phyloP scores from a whole-genome alignment of 2,329 filamentous ascomycete genomes.

The Fonsecaea erecta region DNA sequence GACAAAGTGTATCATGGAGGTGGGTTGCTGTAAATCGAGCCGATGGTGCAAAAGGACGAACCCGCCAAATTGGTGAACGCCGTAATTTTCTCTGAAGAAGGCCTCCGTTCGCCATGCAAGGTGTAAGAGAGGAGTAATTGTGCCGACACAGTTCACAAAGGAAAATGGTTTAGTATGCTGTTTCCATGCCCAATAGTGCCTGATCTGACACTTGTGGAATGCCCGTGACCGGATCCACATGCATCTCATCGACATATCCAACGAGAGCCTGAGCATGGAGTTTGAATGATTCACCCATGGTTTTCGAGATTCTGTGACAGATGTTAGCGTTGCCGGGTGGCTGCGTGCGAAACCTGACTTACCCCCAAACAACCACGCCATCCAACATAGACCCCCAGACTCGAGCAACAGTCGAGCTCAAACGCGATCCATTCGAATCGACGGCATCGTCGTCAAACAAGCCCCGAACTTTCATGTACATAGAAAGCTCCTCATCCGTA shows the following conservation, averaged over 20 bases:
- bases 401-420: conserved; percentile 93
- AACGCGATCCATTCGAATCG: conserved; percentile 76
- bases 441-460: conserved; percentile 85
- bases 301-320: conserved; percentile 60
- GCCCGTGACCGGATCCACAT: conserved; percentile 46
- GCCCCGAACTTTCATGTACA: conserved; percentile 69
- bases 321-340: conserved; percentile 44
- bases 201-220: conserved; percentile 36
- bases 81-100: conserved; percentile 8
- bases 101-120: conserved; percentile 28
- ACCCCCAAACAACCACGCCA: conserved; percentile 99
- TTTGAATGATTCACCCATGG: conserved; percentile 98
- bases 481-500: conserved; percentile 78
- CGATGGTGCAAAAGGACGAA: conserved; percentile 6
- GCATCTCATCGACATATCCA: conserved; percentile 84
- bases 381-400: conserved; percentile 98
- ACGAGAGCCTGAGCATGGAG: conserved; percentile 92
- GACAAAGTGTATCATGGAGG: not conserved
- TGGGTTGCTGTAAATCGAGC: conserved; percentile 2
- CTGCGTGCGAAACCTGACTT: conserved; percentile 55
- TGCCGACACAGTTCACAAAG: conserved; percentile 12
- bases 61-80: conserved; percentile 20
- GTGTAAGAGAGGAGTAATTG: conserved; percentile 22
- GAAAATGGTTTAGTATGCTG: conserved; percentile 32
- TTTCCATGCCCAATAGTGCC: conserved; percentile 34